phyloP scores from a whole-genome alignment of 345 rosid species.

The Reutealis trisperma region DNA sequence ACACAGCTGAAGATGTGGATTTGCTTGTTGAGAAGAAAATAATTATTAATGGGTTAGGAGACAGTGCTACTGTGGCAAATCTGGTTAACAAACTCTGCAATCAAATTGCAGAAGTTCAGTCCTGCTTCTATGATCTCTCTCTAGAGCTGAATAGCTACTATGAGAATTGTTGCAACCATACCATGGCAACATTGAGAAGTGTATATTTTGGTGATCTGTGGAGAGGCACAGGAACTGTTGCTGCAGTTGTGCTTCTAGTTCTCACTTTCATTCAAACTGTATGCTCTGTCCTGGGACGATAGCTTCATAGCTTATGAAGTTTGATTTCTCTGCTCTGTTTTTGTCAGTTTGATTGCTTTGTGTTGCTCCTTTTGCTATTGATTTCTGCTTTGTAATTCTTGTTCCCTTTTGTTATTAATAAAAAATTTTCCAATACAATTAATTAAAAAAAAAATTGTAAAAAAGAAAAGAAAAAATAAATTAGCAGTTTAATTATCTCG shows the following conservation, averaged over 20 bases:
- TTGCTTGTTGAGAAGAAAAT: slow-evolving; percentile 17
- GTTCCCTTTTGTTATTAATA: too few relatives aligned
- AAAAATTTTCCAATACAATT: too few relatives aligned
- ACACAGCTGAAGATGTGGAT: slow-evolving; percentile 16
- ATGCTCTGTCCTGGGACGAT: background rate
- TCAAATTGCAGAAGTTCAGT: background rate
- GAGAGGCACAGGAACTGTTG: slow-evolving; percentile 21
- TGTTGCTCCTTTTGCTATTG: too few relatives aligned
- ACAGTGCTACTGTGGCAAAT: background rate
- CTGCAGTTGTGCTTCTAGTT: slow-evolving; percentile 6
- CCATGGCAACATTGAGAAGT: background rate
- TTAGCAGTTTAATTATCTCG: too few relatives aligned
- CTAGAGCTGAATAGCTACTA: background rate
- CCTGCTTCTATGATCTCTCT: background rate
- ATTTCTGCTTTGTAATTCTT: too few relatives aligned
- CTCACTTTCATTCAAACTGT: slow-evolving; percentile 15
- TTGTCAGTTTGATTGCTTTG: too few relatives aligned
- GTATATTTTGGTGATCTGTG: slow-evolving; percentile 21
- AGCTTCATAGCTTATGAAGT: too few relatives aligned
- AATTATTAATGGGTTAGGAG: slow-evolving; percentile 2
- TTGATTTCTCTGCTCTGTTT: too few relatives aligned
- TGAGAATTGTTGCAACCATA: background rate
- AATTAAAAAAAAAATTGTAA: too few relatives aligned
- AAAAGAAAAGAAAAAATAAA: too few relatives aligned
- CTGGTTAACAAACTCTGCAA: slow-evolving; percentile 12